Evolutionary conservation across 305 asterid genomes (phyloP), one percentile per base, ranked within the genome.

Genomic region (Euphrasia arctica): DNA sequence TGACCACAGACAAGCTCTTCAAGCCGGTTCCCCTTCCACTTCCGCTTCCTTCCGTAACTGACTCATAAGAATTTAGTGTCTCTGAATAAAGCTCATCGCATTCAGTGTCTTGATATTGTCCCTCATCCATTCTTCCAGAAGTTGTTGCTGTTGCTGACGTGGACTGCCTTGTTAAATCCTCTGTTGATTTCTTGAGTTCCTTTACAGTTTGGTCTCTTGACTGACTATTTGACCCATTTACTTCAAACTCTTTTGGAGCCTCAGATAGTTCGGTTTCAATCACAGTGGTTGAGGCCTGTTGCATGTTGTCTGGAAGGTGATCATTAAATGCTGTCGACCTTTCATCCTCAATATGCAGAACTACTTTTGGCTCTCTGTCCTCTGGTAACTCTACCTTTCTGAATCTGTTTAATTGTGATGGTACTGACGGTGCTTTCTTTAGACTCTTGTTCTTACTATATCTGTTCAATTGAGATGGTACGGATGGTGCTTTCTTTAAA

Each of bases 121-220:
- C 77, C 60, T 73, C 69, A 25, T 13, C 54, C 58, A 27, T 72
- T 72, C 78, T 77, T 70, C 78, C 78, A 42, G 83, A 77, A 61
- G 64, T 54, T 42, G 67, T 79, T 54, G 80, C 80, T 72, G 64
- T 75, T 73, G 75, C 77, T 47, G 73, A 60, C 60, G 73, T 65
- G 42, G 77, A 71, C 50, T 74, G 62, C 69, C 76, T 75, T 54
- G 54, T 77, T 70, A 70, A 14, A 66, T 60, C 73, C 49, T 56
- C 68, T 48, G 70, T 22, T 58, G 70, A 43, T 32, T 63, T 65
- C 52, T 58, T 62, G 54, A 12, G 3, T 71, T 75, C 78, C 54
- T 56, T 54, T 11, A 61, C 32, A 54, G 14, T 48, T 60, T 57
- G 59, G 62, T 64, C 76, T 54, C 65, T 51, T 15, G 66, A 72